Evolutionary conservation across 192 early-diverging fungal genomes (phyloP), one percentile per base, ranked within the genome.

Genomic region (Fimicolochytrium jonesii): DNA sequence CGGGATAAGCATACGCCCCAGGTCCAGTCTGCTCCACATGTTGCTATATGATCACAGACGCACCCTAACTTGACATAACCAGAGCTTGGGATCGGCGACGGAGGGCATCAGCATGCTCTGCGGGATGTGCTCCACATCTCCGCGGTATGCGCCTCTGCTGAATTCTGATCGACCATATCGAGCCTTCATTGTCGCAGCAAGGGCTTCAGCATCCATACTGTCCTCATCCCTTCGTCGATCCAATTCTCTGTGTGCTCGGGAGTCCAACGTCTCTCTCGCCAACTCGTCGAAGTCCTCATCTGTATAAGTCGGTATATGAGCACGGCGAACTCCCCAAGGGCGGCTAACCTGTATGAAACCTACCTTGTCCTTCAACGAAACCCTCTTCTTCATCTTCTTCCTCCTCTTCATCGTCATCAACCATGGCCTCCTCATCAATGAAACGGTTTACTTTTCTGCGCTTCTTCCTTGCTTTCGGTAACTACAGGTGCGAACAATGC

Each of bases 71-170:
- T 82, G 73, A 50, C 92, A 82, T 70, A 94, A 83, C 92, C 93
- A 99, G 52, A 97, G 70, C 56, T 90, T 89, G 47, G 96, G 94
- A 65, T 95, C 90, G 47, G 86, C 76, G 34, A 93, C 88, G 34
- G 85, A 86, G 0, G 94, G 92, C 53, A 94, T 78, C 18, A 95
- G 81, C 56, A 94, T 70, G 37, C 83, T 69, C 59, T 90, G 88
- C 15, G 92, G 91, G 37, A 89, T 82, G 42, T 84, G 75, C 49
- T 83, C 77, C n/a, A 80, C 68, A 31, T 70, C 77, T 9, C 75
- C 81, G 6, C 59, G 69, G 71, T 48, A 64, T 61, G 18, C 53
- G 67, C 33, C 65, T 64, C 45, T 74, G 68, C 4, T 69, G 62
- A 56, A 71, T 67, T 58, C 76, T 73, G 45, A 85, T 75, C 53